Evolutionary conservation across 2,329 filamentous ascomycete species (phyloP).

Genomic region (Macrophomina tecta): DNA sequence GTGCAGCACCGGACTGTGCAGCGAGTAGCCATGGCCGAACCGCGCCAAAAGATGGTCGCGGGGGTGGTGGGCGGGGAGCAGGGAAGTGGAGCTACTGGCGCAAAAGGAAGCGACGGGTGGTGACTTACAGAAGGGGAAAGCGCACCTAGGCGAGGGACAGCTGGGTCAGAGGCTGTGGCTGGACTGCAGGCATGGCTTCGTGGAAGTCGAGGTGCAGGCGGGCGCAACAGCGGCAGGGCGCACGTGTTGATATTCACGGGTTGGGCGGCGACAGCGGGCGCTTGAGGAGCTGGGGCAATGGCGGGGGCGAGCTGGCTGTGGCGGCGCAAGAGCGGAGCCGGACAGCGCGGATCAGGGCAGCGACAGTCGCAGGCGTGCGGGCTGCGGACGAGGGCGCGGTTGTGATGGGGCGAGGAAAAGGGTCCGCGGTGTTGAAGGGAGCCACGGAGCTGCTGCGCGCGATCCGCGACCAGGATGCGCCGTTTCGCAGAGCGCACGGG

Average conservation of each 20-base stretch:
- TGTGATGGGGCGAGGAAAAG: conserved; percentile 20
- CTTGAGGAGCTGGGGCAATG: not conserved
- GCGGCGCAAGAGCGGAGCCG: conserved; percentile 1
- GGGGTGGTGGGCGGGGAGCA: not conserved
- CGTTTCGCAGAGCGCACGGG: conserved; percentile 15
- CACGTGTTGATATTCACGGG: conserved; percentile 1
- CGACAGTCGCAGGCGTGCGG: not conserved
- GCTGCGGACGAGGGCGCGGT: not conserved
- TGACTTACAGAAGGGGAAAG: conserved; percentile 23
- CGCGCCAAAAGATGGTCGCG: not conserved
- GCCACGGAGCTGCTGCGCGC: conserved; percentile 10
- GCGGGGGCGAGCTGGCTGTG: not conserved
- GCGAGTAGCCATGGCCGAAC: not conserved
- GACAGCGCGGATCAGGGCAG: conserved; percentile 11
- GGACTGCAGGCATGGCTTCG: conserved; percentile 19
- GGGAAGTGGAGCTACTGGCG: conserved; percentile 5
- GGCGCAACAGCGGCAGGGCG: conserved; percentile 2
- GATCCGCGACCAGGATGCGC: conserved; percentile 23
- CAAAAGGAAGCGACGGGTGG: conserved; percentile 18
- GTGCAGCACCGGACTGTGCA: not conserved
- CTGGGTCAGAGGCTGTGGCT: not conserved
- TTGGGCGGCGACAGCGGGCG: not conserved
- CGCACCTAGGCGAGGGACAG: conserved; percentile 5
- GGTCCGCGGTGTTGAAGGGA: conserved; percentile 24
- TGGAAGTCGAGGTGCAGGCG: not conserved